phyloP scores from a whole-genome alignment of 176 grass and related monocot genomes.

The Echinochloa phyllopogon region DNA sequence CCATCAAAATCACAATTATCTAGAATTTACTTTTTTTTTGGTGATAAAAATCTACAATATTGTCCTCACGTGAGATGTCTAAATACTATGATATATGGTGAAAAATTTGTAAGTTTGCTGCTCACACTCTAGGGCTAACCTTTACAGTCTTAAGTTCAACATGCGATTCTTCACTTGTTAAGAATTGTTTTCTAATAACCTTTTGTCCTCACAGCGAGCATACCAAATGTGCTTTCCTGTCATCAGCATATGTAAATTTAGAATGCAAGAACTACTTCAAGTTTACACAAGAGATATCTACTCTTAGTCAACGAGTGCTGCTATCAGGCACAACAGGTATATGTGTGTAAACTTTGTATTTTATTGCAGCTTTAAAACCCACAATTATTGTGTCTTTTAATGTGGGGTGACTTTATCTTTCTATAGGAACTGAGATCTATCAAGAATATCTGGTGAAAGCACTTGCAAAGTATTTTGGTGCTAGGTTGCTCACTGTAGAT shows the following conservation, averaged over 20 bases:
- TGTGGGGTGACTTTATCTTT: slow-evolving; percentile 19
- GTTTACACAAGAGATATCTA: slow-evolving; percentile 83
- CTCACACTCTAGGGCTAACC: not conserved
- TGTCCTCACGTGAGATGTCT: not conserved
- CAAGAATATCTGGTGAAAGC: slow-evolving; percentile 94
- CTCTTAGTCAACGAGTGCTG: slow-evolving; percentile 80
- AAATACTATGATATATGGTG: not conserved
- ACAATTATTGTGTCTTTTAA: not conserved
- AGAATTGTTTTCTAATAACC: slow-evolving; percentile 31
- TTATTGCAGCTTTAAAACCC: slow-evolving; percentile 11
- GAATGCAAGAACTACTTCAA: slow-evolving; percentile 77
- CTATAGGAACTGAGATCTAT: slow-evolving; percentile 92
- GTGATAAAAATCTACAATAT: not conserved
- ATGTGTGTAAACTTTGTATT: slow-evolving; percentile 30
- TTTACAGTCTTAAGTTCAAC: not conserved
- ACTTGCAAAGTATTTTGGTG: slow-evolving; percentile 88
- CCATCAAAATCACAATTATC: not conserved
- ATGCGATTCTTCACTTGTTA: slow-evolving; percentile 6
- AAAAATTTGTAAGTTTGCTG: not conserved
- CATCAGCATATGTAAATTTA: slow-evolving; percentile 90
- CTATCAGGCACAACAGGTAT: slow-evolving; percentile 90
- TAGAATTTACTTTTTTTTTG: not conserved
- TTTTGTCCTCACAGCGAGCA: slow-evolving; percentile 63
- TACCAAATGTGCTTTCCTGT: slow-evolving; percentile 73
- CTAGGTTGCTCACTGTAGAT: slow-evolving; percentile 84